Percentiles rank a stretch among this genome's conserved stretches.
Evolutionary conservation across 345 rosid genomes (phyloP).

Genomic region (Pistacia vera): DNA sequence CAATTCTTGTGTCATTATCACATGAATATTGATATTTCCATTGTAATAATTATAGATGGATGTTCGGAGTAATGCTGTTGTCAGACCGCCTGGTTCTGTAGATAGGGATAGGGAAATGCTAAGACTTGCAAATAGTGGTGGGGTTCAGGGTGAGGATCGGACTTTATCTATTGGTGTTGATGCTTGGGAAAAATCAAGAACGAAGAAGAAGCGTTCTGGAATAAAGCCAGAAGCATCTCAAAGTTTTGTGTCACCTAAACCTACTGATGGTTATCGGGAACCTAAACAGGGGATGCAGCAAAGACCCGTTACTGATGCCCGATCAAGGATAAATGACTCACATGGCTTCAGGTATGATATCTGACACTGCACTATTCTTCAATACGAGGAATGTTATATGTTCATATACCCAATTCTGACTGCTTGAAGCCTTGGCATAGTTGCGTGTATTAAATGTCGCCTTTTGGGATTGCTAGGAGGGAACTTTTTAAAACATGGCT

Average conservation of each 20-base stretch:
- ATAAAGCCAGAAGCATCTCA: constrained; percentile 71
- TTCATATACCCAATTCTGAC: constrained; percentile 6
- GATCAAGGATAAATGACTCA: constrained; percentile 69
- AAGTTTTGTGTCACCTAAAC: constrained; percentile 53
- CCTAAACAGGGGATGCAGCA: constrained; percentile 72
- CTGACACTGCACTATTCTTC: not conserved
- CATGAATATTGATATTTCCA: constrained; percentile 23
- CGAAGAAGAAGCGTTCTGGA: constrained; percentile 91
- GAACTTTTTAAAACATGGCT: not conserved
- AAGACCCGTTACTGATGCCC: constrained; percentile 54
- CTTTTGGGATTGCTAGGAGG: constrained; percentile 1
- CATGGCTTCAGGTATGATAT: constrained; percentile 71
- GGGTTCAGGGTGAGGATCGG: constrained; percentile 73
- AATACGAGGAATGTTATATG: not conserved
- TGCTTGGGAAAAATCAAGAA: constrained; percentile 91
- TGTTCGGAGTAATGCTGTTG: constrained; percentile 62
- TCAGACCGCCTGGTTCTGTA: constrained; percentile 61
- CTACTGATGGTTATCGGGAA: constrained; percentile 70
- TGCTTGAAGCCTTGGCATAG: constrained; percentile 16
- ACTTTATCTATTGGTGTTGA: constrained; percentile 68
- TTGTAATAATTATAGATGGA: constrained; percentile 56
- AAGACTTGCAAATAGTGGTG: constrained; percentile 58
- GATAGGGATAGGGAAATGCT: constrained; percentile 79
- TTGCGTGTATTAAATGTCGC: not conserved
- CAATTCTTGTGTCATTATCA: constrained; percentile 19